These are phyloP conservation scores for Leccinum pellstonianum DNA, from an alignment of 768 basidiomycete genomes.

Conservation along the genomic window DNA sequence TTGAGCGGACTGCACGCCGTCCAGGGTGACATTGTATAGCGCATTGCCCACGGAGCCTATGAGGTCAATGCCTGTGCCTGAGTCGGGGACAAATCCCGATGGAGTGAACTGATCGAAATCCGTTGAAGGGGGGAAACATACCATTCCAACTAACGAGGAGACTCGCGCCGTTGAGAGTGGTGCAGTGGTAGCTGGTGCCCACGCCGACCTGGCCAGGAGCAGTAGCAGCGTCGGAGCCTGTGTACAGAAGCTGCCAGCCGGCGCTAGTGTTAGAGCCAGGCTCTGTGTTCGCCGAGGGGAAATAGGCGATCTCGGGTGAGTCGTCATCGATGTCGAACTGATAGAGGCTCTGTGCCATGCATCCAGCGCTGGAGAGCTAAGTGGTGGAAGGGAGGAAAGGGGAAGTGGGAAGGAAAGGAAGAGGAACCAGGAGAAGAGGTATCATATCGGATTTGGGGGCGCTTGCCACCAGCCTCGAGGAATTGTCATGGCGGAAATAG, in stretches of 20 bases:
- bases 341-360: conserved; percentile 27
- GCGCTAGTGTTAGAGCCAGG: conserved; percentile 45
- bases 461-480: conserved; percentile 32
- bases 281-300: conserved; percentile 57
- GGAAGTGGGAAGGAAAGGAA: conserved; percentile 12
- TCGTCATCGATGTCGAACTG: conserved; percentile 61
- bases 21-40: conserved; percentile 50
- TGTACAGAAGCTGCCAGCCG: conserved; percentile 72
- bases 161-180: conserved; percentile 56
- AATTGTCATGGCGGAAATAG: conserved; percentile 26
- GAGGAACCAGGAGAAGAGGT: conserved; percentile 1
- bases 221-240: conserved; percentile 46
- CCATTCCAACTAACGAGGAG: conserved; percentile 62
- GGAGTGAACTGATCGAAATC: conserved; percentile 3
- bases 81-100: conserved; percentile 2
- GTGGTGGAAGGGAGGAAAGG: conserved; percentile 6
- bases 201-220: conserved; percentile 44
- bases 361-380: conserved; percentile 27
- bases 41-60: conserved; percentile 49
- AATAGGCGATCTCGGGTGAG: conserved; percentile 62
- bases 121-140: conserved; percentile 30
- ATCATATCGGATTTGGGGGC: background rate
- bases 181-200: conserved; percentile 62
- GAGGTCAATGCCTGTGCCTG: conserved; percentile 67
- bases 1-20: conserved; percentile 39